Evolutionary conservation across 768 basidiomycete species (phyloP).

Genomic region (Calocybe cyanea): DNA sequence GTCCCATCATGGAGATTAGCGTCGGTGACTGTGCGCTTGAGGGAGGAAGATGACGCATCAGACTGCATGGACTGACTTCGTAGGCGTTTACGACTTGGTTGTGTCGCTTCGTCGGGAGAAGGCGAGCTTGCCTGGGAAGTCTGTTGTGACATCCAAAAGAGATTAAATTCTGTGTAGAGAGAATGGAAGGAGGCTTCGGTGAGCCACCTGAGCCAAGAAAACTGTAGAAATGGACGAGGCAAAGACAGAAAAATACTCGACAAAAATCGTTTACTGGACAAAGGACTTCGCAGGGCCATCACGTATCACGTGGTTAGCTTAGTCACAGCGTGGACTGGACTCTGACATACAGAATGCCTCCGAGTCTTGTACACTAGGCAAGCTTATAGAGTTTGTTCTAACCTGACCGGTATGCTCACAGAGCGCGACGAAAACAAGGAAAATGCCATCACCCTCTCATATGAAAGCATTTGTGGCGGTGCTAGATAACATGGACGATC

Average conservation of each 20-base stretch:
- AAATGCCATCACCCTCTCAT: no score
- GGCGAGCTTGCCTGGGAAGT: constrained; percentile 46
- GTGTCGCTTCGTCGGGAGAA: constrained; percentile 33
- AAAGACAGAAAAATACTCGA: constrained; percentile 9
- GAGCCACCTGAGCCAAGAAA: constrained; percentile 9
- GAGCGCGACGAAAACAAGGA: no score
- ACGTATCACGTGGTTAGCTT: no score
- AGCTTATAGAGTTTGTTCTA: no score
- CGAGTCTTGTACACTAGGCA: no score
- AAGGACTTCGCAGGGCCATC: background rate
- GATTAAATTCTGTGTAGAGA: constrained; percentile 6
- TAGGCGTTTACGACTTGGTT: constrained; percentile 61
- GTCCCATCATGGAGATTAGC: constrained; percentile 43
- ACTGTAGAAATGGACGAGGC: constrained; percentile 10
- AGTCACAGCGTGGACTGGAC: no score
- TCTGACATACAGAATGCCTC: no score
- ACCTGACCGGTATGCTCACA: no score
- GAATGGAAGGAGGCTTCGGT: constrained; percentile 8
- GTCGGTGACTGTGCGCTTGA: constrained; percentile 79
- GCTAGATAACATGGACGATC: no score
- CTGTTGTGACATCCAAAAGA: constrained; percentile 38
- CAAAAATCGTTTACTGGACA: background rate
- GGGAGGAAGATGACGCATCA: constrained; percentile 63
- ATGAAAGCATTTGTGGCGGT: no score
- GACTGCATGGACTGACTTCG: constrained; percentile 77